Percentiles rank a stretch among this genome's conserved stretches.
These are phyloP conservation scores for Ilyonectria sp. DNA, from an alignment of 2,329 filamentous ascomycete genomes.

Conservation along the genomic window DNA sequence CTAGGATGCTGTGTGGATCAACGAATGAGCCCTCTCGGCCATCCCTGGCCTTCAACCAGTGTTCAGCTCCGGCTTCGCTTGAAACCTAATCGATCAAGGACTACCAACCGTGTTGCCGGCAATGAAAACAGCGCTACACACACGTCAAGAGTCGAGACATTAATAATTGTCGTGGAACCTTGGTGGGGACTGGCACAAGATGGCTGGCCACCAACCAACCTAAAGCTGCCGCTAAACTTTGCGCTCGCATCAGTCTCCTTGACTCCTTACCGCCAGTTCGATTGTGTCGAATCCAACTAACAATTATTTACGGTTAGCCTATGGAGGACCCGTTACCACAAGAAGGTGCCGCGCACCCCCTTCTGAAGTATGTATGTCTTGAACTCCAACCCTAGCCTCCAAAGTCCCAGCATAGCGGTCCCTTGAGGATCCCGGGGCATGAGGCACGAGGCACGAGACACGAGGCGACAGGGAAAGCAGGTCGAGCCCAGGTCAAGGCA, in stretches of 20 bases:
- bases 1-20: neutral
- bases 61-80: neutral
- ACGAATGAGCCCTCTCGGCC: neutral
- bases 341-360: conserved; percentile 31
- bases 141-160: neutral
- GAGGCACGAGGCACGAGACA: conserved; percentile 8
- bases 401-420: conserved; percentile 37
- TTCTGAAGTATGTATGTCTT: conserved; percentile 10
- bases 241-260: conserved; percentile 1
- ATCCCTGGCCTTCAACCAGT: neutral
- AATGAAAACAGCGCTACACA: neutral
- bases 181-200: neutral
- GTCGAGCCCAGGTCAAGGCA: conserved; percentile 14
- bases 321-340: conserved; percentile 36
- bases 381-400: conserved; percentile 28
- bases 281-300: conserved; percentile 38
- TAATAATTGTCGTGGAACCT: conserved; percentile 11
- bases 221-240: conserved; percentile 11
- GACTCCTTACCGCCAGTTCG: conserved; percentile 46
- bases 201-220: conserved; percentile 20
- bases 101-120: neutral
- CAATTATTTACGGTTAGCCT: conserved; percentile 25
- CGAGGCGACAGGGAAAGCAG: conserved; percentile 22
- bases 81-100: neutral
- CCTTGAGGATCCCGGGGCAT: conserved; percentile 33